Base-by-base conservation (phyloP, 2,329 filamentous ascomycete genomes). In the Colletotrichum sp. region DNA sequence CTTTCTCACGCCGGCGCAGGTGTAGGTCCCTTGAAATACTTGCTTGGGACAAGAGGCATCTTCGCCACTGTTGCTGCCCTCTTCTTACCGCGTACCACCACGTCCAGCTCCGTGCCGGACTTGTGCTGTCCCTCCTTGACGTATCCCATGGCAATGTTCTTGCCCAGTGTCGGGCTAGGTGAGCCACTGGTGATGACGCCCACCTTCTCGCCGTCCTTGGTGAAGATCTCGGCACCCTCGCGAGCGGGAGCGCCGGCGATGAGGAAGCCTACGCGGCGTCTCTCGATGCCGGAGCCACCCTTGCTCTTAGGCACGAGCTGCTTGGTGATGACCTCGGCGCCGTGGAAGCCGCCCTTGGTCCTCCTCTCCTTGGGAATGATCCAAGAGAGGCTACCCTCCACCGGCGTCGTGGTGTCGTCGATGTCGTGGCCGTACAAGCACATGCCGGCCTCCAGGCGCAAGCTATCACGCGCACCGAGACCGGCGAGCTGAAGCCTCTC, bases 391-490 rank as follows among this genome's bases (percentile, higher is more conserved):
- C 85, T 88, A 36, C 85, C 91, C 85, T 92, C 91, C 78, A 90
- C 89, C 18, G 90, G 90, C 18, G 90, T 92, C 21, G 89, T 92
- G n/a, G 85, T 84, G 83, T 98, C 96, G 83, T 98, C 93, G 49
- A 99, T 91, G 84, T 99, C 97, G 86, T 99, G 95, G n/a, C 97
- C 97, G 87, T 99, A 99, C n/a, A 99, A 90, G 85, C 97, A 99
- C 96, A 99, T 98, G 77, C 97, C 97, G 1, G 97, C 97, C 87
- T 99, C 97, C 34, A 99, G 92, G 63, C 97, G 93, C 76, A 99
- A 92, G 77, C 94, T 98, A 85, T 99, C 97, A 78, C 97, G 92
- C 4, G 97, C 95, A 12, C 96, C 97, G 0, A 99, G 91, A 5
- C 97, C 97, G 3, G 96, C 96, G 62, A 98, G 91, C 81, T 94